Evolutionary conservation across 2,329 filamentous ascomycete genomes (phyloP).

Genomic region (Endothia cerciana): DNA sequence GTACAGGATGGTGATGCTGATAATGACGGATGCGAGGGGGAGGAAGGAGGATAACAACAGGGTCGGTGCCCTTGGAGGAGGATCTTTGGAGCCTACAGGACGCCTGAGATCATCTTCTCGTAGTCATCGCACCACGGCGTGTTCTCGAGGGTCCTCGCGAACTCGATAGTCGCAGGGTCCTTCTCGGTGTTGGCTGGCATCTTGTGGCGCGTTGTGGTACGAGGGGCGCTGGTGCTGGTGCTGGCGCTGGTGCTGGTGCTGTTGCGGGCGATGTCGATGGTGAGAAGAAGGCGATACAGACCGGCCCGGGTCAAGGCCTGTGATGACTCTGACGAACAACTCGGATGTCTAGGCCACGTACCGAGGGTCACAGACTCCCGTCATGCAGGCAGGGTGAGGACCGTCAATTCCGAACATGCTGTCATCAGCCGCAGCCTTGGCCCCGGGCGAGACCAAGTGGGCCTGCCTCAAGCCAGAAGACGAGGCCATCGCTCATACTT

Average conservation of each 20-base stretch:
- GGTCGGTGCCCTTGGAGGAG: too few species aligned
- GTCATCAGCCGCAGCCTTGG: neutral
- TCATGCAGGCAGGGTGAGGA: too few species aligned
- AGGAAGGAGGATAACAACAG: too few species aligned
- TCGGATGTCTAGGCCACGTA: too few species aligned
- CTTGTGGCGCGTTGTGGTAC: neutral
- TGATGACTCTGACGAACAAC: too few species aligned
- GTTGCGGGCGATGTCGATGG: too few species aligned
- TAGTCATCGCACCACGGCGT: constrained; percentile 64
- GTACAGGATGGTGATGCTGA: neutral
- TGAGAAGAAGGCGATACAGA: too few species aligned
- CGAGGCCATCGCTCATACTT: neutral
- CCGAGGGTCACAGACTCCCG: too few species aligned
- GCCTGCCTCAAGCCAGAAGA: too few species aligned
- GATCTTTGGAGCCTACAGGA: constrained; percentile 49
- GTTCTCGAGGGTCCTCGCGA: constrained; percentile 52
- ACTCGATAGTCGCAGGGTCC: constrained; percentile 46
- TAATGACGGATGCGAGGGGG: neutral
- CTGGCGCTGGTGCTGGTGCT: neutral
- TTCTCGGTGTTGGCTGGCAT: constrained; percentile 47
- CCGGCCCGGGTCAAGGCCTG: too few species aligned
- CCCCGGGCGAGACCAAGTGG: neutral
- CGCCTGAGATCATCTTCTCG: constrained; percentile 67
- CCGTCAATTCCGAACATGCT: neutral
- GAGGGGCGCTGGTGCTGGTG: neutral